Evolutionary conservation across 768 basidiomycete genomes (phyloP), one percentile per base, ranked within the genome.

Genomic region (Pleurotus salmoneostramineus): DNA sequence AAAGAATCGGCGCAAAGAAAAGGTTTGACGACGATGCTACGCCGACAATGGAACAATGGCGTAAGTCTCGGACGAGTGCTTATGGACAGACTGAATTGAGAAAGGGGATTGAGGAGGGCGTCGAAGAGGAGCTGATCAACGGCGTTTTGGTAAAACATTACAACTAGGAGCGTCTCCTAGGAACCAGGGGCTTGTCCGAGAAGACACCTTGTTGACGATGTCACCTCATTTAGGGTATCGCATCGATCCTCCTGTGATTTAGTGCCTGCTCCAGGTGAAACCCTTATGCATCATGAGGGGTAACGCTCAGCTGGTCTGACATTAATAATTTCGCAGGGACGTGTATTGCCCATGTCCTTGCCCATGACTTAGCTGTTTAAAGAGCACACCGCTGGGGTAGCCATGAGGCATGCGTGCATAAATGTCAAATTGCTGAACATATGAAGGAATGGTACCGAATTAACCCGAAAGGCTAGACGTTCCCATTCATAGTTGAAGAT

Each of bases 121-220:
- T 81, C 1, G 82, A 87, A 61, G 81, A 83, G 62, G 83, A 85
- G 61, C 60, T 80, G 44, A 72, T 85, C 48, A 77, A 75, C 15
- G 83, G 83, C 0, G 73, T 85, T 0, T 58, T 83, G 3, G 82
- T 85, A 6, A 81, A 78, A 62, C 82, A 84, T 58, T 85, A 81
- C 61, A 84, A 77, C 61, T 87, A 60, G 21, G 21, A 27, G 66
- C 33, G 15, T 45, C 8, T 45, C 10, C 44, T 45, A 17, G 4
- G 6, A 11, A 4, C 17, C 10, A 15, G 17, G 17, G 44, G n/a
- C 40, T 42, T 6, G 37, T 40, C 37, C 37, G 40, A 2, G 2
- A 8, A 42, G 1, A n/a, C 1, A 42, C n/a, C 3, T 3, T 42
- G n/a, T 42, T 42, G 2, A 42, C n/a, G 8, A 42, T n/a, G 8